These are phyloP conservation scores for Microcyclosporella mali DNA, from an alignment of 2,329 filamentous ascomycete species.

Conservation along the genomic window DNA sequence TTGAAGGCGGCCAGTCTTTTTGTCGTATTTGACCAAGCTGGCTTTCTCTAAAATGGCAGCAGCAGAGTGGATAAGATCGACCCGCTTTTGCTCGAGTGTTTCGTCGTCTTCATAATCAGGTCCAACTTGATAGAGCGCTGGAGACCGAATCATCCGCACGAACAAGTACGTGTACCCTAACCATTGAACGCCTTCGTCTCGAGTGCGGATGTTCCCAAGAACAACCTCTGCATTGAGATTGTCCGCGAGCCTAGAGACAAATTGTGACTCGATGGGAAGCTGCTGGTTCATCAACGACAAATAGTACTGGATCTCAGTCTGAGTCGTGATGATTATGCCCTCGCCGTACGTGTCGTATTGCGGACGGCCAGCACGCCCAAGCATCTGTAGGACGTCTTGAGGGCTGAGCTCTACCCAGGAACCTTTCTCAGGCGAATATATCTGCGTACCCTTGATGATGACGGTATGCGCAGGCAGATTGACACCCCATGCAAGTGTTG, in stretches of 20 bases:
- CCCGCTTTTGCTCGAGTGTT: conserved; percentile 87
- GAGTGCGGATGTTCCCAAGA: conserved; percentile 80
- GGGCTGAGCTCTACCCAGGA: conserved; percentile 97
- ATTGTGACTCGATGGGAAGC: conserved; percentile 92
- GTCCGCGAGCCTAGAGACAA: conserved; percentile 86
- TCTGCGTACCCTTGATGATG: conserved; percentile 96
- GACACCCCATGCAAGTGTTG: conserved; percentile 98
- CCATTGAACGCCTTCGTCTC: conserved; percentile 98
- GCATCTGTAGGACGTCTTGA: conserved; percentile 97
- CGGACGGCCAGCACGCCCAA: conserved; percentile 90
- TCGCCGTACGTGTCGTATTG: conserved; percentile 98
- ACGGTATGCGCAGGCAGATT: conserved; percentile 96
- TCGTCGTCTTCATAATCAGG: conserved; percentile 92
- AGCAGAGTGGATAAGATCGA: conserved; percentile 94
- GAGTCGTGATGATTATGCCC: conserved; percentile 96
- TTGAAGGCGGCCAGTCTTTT: conserved; percentile 81
- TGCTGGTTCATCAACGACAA: conserved; percentile 95
- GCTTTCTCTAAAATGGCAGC: conserved; percentile 81
- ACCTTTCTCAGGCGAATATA: conserved; percentile 97
- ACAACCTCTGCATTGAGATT: conserved; percentile 96
- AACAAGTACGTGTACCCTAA: conserved; percentile 97
- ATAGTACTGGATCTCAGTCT: conserved; percentile 94
- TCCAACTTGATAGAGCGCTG: conserved; percentile 90
- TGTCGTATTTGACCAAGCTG: conserved; percentile 89
- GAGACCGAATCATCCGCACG: conserved; percentile 93